Evolutionary conservation across 228 moss, liverwort and hornwort species (phyloP), one percentile per base, ranked within the genome.

Genomic region (Sphagnum magellanicum): DNA sequence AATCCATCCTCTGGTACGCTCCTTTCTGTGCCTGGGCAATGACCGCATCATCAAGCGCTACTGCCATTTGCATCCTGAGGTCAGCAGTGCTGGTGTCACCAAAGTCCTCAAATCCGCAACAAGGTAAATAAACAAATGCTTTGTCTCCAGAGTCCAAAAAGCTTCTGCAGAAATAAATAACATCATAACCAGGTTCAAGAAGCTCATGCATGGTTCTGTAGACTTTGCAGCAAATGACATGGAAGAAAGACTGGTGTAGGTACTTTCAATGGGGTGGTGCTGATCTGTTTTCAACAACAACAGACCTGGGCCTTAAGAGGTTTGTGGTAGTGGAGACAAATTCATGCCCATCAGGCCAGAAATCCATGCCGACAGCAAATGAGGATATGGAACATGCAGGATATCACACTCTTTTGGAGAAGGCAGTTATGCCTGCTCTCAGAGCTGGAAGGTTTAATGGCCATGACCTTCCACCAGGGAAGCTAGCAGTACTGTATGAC

Each of bases 251-350:
- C 3, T 32, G n/a, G 66, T 65, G 5, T 16, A 75, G 66, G 65
- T 76, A 76, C 59, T 77, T 77, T 53, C 72, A 77, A 14, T 77
- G 77, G 77, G 77, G 71, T 51, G 77, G 72, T 50, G 71, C 68
- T 4, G 68, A 72, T 58, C 67, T 76, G 12, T 76, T 76, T 50
- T 71, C 76, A 16, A 76, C 76, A 47, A 77, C 76, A 71, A 71
- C 72, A 47, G 72, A 72, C 55, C 72, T 62, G 16, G 76, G 76
- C 49, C 68, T 71, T 62, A 77, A 77, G 58, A 67, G 68, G 12
- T 68, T 77, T 63, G 72, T 77, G 49, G 76, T 72, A 16, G 72
- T 77, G 52, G 76, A 77, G 51, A 77, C 66, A n/a, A 77, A 72
- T 57, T 77, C 76, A 6, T 77, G 72, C 63, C 76, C 76, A 62